Evolutionary conservation across 192 early-diverging fungal species (phyloP).

Genomic region (Linnemannia hyalina): DNA sequence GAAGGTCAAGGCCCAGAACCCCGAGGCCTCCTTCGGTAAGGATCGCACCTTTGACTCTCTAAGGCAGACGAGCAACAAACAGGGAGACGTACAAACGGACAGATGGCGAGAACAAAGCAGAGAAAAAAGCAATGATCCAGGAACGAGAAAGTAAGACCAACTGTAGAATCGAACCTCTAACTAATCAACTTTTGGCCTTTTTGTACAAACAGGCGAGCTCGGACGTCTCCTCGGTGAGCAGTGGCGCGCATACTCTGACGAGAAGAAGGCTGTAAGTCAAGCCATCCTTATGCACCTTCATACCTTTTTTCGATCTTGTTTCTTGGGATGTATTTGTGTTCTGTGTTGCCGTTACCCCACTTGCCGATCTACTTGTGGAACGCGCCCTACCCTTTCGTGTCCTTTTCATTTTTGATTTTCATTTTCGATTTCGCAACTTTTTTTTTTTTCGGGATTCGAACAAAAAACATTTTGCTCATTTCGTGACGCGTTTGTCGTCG

Average conservation of each 20-base stretch:
- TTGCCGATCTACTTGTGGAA: neutral
- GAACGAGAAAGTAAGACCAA: neutral
- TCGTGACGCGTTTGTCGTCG: slow-evolving; percentile 15
- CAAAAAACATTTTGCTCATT: neutral
- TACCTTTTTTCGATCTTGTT: neutral
- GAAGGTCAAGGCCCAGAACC: slow-evolving; percentile 85
- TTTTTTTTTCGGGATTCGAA: neutral
- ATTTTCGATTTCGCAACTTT: neutral
- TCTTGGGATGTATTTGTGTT: neutral
- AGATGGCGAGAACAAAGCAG: neutral
- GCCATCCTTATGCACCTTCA: neutral
- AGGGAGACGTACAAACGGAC: neutral
- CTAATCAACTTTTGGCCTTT: neutral
- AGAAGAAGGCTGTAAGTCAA: slow-evolving; percentile 54
- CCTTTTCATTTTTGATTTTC: neutral
- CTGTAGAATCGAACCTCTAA: neutral
- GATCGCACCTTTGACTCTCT: slow-evolving; percentile 22
- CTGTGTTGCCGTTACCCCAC: neutral
- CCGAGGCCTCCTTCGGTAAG: slow-evolving; percentile 76
- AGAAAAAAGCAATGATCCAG: neutral
- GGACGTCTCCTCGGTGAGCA: slow-evolving; percentile 79
- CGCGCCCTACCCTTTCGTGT: neutral
- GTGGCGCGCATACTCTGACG: slow-evolving; percentile 65
- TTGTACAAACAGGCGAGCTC: slow-evolving; percentile 53
- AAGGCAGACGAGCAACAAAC: neutral